A percentile compares a stretch with the other conserved stretches of the same genome.
These are phyloP conservation scores for Fusarium brachygibbosum DNA, from an alignment of 2,329 filamentous ascomycete species.

Conservation along the genomic window DNA sequence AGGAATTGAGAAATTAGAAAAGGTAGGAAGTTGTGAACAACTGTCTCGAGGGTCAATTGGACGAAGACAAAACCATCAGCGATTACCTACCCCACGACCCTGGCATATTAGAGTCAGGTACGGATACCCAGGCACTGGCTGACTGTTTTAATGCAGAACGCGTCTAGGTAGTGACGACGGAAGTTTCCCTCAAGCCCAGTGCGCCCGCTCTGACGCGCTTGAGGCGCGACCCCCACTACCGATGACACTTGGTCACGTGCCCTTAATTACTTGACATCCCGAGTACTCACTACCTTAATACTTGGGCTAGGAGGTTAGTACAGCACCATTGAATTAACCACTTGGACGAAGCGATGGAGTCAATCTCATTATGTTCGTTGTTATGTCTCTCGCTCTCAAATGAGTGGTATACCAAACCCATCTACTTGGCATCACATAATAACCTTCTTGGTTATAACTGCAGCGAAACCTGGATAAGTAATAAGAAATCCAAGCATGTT, in stretches of 20 bases:
- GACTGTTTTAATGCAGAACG: constrained; percentile 33
- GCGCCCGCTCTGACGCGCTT: constrained; percentile 36
- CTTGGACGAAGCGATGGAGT: neutral
- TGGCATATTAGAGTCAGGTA: constrained; percentile 20
- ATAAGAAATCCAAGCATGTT: neutral
- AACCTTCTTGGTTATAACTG: neutral
- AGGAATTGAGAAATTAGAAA: neutral
- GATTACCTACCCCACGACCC: constrained; percentile 12
- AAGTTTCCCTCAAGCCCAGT: constrained; percentile 14
- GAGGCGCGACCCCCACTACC: constrained; percentile 35
- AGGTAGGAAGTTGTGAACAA: constrained; percentile 6
- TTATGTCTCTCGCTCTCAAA: neutral
- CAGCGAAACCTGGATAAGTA: neutral
- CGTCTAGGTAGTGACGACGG: constrained; percentile 24
- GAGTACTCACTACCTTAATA: too few species aligned
- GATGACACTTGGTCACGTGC: constrained; percentile 44
- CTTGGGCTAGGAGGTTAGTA: too few species aligned
- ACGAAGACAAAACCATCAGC: constrained; percentile 9
- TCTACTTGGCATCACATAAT: neutral
- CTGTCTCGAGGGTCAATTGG: constrained; percentile 9
- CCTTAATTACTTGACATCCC: constrained; percentile 1
- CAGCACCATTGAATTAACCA: neutral
- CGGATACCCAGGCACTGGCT: neutral
- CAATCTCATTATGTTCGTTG: neutral
- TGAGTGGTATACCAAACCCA: neutral